These are phyloP conservation scores for Penicillium sp. DNA, from an alignment of 2,329 filamentous ascomycete genomes.

Conservation along the genomic window DNA sequence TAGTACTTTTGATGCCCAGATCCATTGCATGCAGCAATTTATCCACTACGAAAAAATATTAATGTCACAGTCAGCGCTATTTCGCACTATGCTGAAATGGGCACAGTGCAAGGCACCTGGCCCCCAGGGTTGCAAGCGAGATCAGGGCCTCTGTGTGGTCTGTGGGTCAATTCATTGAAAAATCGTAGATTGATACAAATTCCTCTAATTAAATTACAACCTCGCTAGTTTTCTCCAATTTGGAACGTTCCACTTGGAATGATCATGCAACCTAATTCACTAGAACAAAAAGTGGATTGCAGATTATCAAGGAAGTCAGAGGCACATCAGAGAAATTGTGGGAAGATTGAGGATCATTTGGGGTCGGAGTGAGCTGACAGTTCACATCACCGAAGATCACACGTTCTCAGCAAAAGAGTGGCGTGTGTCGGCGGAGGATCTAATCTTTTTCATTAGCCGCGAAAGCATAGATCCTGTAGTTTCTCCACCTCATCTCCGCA, in stretches of 20 bases:
- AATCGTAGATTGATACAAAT: not conserved
- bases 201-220: not conserved
- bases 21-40: too few relatives aligned
- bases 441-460: not conserved
- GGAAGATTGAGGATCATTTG: not conserved
- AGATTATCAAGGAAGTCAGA: not conserved
- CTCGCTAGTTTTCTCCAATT: not conserved
- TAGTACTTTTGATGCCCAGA: too few relatives aligned
- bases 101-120: not conserved
- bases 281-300: not conserved
- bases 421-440: not conserved
- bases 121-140: not conserved
- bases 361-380: not conserved
- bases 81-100: not conserved
- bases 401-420: not conserved
- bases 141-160: not conserved
- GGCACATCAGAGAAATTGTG: not conserved
- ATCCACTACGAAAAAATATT: not conserved
- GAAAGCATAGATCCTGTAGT: not conserved
- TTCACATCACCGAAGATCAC: not conserved
- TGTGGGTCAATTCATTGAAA: not conserved
- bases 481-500: not conserved
- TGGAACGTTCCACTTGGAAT: not conserved
- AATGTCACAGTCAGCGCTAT: not conserved
- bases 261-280: not conserved